A percentile compares a stretch with the other conserved stretches of the same genome.
Evolutionary conservation across 345 rosid genomes (phyloP).

Genomic region (Acer campestre): DNA sequence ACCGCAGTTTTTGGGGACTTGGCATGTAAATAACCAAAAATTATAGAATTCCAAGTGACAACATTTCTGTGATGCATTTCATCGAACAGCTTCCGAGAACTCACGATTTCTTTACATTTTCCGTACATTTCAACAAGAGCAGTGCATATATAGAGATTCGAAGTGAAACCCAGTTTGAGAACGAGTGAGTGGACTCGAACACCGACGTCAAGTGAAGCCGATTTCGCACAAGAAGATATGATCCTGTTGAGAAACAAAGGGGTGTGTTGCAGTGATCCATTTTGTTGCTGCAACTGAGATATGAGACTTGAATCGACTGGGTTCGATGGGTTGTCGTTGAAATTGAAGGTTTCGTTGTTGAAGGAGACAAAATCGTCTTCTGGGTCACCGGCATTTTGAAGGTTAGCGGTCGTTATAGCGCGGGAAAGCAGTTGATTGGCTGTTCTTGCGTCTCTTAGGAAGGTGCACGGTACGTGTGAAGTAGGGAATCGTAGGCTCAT

Average conservation of each 20-base stretch:
- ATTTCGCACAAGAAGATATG: conserved; percentile 30
- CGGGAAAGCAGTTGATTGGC: conserved; percentile 16
- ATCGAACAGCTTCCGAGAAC: conserved; percentile 31
- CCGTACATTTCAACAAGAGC: conserved; percentile 38
- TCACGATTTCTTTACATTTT: conserved; percentile 19
- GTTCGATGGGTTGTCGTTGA: not conserved
- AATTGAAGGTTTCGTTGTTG: not conserved
- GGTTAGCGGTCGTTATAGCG: not conserved
- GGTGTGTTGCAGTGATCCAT: conserved; percentile 8
- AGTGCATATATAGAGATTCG: conserved; percentile 32
- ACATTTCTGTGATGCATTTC: conserved; percentile 31
- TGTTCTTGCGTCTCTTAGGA: not conserved
- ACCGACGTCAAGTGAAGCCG: conserved; percentile 22
- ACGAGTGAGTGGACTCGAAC: conserved; percentile 33
- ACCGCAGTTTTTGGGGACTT: conserved; percentile 15
- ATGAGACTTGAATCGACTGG: conserved; percentile 2
- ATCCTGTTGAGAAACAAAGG: conserved; percentile 33
- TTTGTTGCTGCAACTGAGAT: conserved; percentile 5
- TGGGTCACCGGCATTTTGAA: not conserved
- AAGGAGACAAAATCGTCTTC: not conserved
- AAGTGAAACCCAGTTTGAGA: conserved; percentile 33
- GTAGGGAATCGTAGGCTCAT: conserved; percentile 6
- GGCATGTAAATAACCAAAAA: conserved; percentile 35
- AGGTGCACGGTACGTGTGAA: not conserved
- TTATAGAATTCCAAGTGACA: conserved; percentile 40